These are phyloP conservation scores for Annulohypoxylon maeteangense DNA, from an alignment of 495 filamentous ascomycete genomes.

Conservation along the genomic window DNA sequence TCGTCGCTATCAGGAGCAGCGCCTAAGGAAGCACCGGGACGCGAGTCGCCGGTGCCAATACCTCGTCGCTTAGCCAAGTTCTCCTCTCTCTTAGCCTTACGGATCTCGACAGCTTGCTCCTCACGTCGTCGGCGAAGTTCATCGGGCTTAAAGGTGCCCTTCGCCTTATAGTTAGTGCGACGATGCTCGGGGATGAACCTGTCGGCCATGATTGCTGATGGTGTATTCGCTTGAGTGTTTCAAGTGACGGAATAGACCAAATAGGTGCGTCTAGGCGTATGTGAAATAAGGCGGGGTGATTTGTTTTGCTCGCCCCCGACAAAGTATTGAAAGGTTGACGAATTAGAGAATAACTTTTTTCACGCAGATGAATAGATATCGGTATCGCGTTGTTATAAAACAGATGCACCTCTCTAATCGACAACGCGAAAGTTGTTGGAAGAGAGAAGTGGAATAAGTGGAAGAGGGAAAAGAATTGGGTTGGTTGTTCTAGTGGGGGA, in stretches of 20 bases:
- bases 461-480: conserved; percentile 31
- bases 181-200: conserved; percentile 99
- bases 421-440: conserved; percentile 10
- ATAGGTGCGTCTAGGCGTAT: conserved; percentile 20
- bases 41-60: conserved; percentile 79
- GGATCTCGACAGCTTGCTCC: conserved; percentile 98
- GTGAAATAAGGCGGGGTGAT: conserved; percentile 53
- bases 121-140: conserved; percentile 98
- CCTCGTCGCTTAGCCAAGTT: conserved; percentile 98
- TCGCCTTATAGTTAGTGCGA: conserved; percentile 98
- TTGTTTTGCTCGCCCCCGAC: conserved; percentile 45
- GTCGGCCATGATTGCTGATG: conserved; percentile 82
- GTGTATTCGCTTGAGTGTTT: conserved; percentile 32
- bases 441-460: conserved; percentile 12
- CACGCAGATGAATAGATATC: conserved; percentile 12
- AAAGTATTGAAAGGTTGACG: conserved; percentile 41
- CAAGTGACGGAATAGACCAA: conserved; percentile 49
- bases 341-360: conserved; percentile 14
- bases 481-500: conserved; percentile 34
- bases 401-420: conserved; percentile 4
- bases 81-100: conserved; percentile 97
- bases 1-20: conserved; percentile 96
- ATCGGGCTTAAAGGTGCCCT: conserved; percentile 97
- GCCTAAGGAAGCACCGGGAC: conserved; percentile 85
- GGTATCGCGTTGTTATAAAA: not conserved